Conservation (phyloP, 371 early-diverging fungal genomes). For the Cladochytrium tenue region DNA sequence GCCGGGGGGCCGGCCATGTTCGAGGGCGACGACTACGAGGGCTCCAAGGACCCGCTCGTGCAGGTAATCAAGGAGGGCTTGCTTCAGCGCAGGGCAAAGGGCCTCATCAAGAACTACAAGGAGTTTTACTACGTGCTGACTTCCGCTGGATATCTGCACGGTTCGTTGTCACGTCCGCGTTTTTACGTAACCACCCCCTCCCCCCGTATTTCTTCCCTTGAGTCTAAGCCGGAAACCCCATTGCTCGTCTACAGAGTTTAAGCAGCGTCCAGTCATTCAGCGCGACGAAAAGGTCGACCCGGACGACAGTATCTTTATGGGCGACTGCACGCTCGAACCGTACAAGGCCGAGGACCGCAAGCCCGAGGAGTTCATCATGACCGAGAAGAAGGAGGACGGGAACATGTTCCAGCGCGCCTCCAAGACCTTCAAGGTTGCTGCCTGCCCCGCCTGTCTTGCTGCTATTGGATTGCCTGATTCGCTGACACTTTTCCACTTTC, state of each 20-base stretch:
- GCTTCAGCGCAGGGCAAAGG: slow-evolving; percentile 24
- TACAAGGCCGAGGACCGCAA: slow-evolving; percentile 18
- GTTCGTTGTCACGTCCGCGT: background rate
- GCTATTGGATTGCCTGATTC: background rate
- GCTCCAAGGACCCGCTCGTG: slow-evolving; percentile 24
- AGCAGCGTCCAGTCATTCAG: slow-evolving; percentile 10
- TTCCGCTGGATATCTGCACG: slow-evolving; percentile 28
- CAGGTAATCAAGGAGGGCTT: slow-evolving; percentile 28
- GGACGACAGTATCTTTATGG: slow-evolving; percentile 14
- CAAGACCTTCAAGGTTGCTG: slow-evolving; percentile 9
- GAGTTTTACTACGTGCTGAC: slow-evolving; percentile 30
- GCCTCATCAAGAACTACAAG: slow-evolving; percentile 28
- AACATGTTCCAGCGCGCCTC: slow-evolving; percentile 15
- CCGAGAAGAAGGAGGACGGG: slow-evolving; percentile 22
- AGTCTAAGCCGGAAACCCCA: background rate
- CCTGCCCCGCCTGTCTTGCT: background rate
- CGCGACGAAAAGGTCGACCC: slow-evolving; percentile 16
- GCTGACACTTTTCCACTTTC: background rate
- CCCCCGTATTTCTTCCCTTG: background rate
- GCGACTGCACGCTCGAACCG: slow-evolving; percentile 20
- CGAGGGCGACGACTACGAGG: slow-evolving; percentile 22
- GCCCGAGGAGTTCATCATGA: slow-evolving; percentile 24
- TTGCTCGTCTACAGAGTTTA: slow-evolving; percentile 11
- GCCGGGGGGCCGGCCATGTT: slow-evolving; percentile 22
- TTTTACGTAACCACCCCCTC: background rate